A percentile compares a stretch with the other conserved stretches of the same genome.
Evolutionary conservation across 139 green algal genomes (phyloP).

Genomic region (Asterochloris sp.): DNA sequence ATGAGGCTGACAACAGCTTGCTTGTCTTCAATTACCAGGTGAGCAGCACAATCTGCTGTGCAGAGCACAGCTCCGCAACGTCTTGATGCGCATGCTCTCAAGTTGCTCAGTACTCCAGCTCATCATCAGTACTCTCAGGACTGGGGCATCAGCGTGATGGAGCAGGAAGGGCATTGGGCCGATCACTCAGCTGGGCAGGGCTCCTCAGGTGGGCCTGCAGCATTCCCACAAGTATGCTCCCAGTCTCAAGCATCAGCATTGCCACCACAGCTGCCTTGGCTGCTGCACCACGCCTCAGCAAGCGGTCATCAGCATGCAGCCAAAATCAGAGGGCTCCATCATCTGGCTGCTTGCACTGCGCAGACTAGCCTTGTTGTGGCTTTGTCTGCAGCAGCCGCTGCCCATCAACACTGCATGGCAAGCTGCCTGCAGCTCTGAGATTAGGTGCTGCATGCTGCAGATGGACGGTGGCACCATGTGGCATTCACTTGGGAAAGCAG

Average conservation of each 20-base stretch:
- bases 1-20: slow-evolving; percentile 76
- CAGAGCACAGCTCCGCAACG: neutral
- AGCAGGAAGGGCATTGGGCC: slow-evolving; percentile 70
- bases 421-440: too few relatives aligned
- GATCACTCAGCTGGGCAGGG: slow-evolving; percentile 73
- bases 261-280: neutral
- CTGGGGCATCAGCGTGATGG: slow-evolving; percentile 77
- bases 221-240: too few relatives aligned
- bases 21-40: slow-evolving; percentile 78
- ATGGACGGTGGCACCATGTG: slow-evolving; percentile 82
- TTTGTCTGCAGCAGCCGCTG: too few relatives aligned
- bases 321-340: too few relatives aligned
- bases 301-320: too few relatives aligned
- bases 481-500: slow-evolving; percentile 73
- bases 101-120: neutral
- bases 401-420: too few relatives aligned
- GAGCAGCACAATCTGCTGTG: neutral
- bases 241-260: slow-evolving; percentile 29
- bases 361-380: too few relatives aligned
- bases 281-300: neutral
- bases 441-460: neutral
- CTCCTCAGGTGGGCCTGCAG: slow-evolving; percentile 33
- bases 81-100: neutral
- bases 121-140: neutral
- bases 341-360: too few relatives aligned